Base-by-base conservation (phyloP, 345 rosid species). In the Moricandia moricandioides region DNA sequence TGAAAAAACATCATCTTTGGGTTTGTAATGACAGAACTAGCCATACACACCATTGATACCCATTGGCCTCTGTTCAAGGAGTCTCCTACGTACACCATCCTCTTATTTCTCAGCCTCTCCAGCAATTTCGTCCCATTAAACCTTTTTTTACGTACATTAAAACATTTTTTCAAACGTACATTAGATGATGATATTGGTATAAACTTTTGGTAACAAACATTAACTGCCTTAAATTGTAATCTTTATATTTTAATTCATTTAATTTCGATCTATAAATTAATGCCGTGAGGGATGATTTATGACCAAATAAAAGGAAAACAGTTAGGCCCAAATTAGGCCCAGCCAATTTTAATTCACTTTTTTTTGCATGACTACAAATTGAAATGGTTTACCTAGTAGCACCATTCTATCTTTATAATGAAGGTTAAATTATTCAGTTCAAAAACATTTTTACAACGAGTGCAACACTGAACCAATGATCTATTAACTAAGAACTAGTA, bases 11-110 rank as follows among this genome's bases (percentile, higher is more conserved):
- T 87, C 77, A 70, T 80, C 29, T 70, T 72, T 1, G 85, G 80
- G 76, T 80, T 71, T 34, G 86, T 84, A 61, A 95, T 73, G 49
- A 79, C 81, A 0, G 96, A 86, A 43, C 89, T 91, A 67, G 86
- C 84, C 79, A 95, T 80, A 81, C 98, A 95, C 49, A 88, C 78
- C 97, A 95, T 92, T 16, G 99, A 95, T 51, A 90, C 88, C 99
- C 99, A 92, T 21, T 95, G 98, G 73, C 87, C 88, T 79, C 97
- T 83, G 59, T 95, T 90, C 79, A 95, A 75, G 4, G 99, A 95
- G 72, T 95, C 99, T 45, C 96, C 98, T 7, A 90, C 99, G 70
- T 84, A 92, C 78, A 90, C 88, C 45, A 92, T 88, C 82, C 99
- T 87, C 85, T 90, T 95, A 78, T 90, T 88, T 85, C 89, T 95